Percentiles rank a stretch among this genome's conserved stretches.
Conservation (phyloP, 495 filamentous ascomycete genomes). For the Delitschia confertaspora region DNA sequence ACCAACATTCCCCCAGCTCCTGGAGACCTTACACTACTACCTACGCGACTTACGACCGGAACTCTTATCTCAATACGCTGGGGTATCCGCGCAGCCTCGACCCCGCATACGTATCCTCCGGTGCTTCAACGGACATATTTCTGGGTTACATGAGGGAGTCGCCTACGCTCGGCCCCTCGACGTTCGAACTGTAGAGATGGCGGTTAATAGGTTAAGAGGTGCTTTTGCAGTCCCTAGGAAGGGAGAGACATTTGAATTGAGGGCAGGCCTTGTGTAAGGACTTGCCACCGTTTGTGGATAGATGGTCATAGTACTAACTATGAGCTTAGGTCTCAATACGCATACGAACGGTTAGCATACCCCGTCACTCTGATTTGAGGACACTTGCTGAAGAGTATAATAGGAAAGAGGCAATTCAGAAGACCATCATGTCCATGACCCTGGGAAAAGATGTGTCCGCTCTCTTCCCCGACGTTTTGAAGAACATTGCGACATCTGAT, state of each 20-base stretch:
- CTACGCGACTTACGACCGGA: too few relatives aligned
- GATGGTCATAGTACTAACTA: slow-evolving; percentile 18
- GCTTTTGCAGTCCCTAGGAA: slow-evolving; percentile 89
- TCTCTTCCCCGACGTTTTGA: slow-evolving; percentile 94
- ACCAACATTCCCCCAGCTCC: neutral
- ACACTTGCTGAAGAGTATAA: neutral
- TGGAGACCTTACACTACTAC: too few relatives aligned
- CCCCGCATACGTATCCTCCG: neutral
- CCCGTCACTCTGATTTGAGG: neutral
- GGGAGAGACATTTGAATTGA: slow-evolving; percentile 96
- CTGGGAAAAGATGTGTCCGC: slow-evolving; percentile 97
- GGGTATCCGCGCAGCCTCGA: neutral
- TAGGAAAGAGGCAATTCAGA: slow-evolving; percentile 96
- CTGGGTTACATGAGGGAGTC: slow-evolving; percentile 38
- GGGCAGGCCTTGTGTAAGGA: slow-evolving; percentile 78
- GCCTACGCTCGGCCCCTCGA: slow-evolving; percentile 41
- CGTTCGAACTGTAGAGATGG: slow-evolving; percentile 49
- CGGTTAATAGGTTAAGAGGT: slow-evolving; percentile 90
- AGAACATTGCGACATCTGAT: slow-evolving; percentile 94
- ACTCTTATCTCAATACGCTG: too few relatives aligned
- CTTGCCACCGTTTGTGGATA: neutral
- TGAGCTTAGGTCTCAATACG: slow-evolving; percentile 73
- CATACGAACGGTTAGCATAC: slow-evolving; percentile 69
- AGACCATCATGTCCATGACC: slow-evolving; percentile 99
- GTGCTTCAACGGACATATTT: too few relatives aligned